Evolutionary conservation across 148 eudicot species (phyloP), one percentile per base, ranked within the genome.

Genomic region (Rhododendron molle): DNA sequence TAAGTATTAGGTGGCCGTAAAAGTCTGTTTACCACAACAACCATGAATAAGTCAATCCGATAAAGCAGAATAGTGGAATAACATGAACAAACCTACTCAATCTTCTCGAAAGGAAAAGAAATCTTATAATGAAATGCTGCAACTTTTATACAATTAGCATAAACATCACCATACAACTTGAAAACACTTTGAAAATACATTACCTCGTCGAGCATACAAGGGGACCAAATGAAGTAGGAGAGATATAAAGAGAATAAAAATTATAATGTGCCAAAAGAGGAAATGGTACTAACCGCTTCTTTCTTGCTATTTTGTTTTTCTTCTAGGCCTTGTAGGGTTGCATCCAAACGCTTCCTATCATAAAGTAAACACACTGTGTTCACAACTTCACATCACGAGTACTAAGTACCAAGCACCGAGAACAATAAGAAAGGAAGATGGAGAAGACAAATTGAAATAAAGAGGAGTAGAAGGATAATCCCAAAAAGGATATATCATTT

Each of bases 271-370:
- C n/a, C 38, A 65, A 32, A 6, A 80, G 71, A 86, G 52, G 52
- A 72, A 86, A 76, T 49, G 74, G 62, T 36, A 83, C 91, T 13
- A 74, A 96, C 99, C 94, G 94, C 94, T 56, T 96, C 99, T 88
- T 93, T 94, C 90, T 95, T 94, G 93, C 99, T 94, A 87, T 91
- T 96, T 88, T 95, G 98, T 91, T 96, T 96, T 87, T 91, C 97
- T 92, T 96, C 98, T 90, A 96, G 88, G 87, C 93, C 98, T 85
- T 95, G 97, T 85, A 96, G 90, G 50, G 93, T 93, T 83, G 91
- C 89, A 91, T 96, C 99, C 87, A 96, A 91, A 81, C 98, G 98
- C 89, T 96, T 96, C 92, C 98, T 96, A 91, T 60, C 60, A 83
- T 44, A 71, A 77, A 84, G 67, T 65, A 74, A 82, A 77, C 44